phyloP scores from a whole-genome alignment of 2,329 filamentous ascomycete species.

The Chrysoporthe deuterocubensis region DNA sequence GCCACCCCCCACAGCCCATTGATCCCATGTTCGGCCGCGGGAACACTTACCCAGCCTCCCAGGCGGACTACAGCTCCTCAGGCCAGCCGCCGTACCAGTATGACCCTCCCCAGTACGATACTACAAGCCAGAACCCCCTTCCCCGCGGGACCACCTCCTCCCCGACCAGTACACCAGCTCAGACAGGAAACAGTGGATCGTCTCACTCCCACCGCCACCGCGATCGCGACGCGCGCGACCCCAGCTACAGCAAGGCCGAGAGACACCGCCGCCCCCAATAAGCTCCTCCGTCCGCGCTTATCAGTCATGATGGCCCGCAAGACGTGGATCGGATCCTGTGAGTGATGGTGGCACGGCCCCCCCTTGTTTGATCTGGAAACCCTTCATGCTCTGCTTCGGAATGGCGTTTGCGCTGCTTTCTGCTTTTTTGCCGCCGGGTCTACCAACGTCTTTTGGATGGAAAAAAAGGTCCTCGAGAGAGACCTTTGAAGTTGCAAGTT shows the following conservation, averaged over 20 bases:
- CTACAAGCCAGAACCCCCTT: constrained; percentile 16
- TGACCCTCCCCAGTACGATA: constrained; percentile 27
- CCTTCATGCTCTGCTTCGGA: constrained; percentile 21
- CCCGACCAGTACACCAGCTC: constrained; percentile 29
- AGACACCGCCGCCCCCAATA: constrained; percentile 30
- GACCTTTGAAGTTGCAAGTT: constrained; percentile 19
- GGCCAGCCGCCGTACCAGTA: constrained; percentile 30
- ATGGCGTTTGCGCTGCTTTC: constrained; percentile 24
- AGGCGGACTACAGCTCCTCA: constrained; percentile 23
- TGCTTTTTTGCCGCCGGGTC: constrained; percentile 9
- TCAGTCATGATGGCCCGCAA: constrained; percentile 29
- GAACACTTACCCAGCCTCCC: constrained; percentile 53
- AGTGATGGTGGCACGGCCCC: constrained; percentile 23
- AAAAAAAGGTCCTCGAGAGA: background rate
- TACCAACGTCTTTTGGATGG: constrained; percentile 2
- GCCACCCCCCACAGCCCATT: constrained; percentile 49
- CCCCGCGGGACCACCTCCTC: constrained; percentile 23
- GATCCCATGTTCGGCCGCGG: constrained; percentile 64
- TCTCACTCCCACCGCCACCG: constrained; percentile 26
- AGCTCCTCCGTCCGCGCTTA: constrained; percentile 18
- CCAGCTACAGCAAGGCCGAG: constrained; percentile 20
- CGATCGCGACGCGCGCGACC: constrained; percentile 24
- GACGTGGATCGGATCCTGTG: constrained; percentile 23
- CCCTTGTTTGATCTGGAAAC: constrained; percentile 22
- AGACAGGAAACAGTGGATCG: constrained; percentile 29